These are phyloP conservation scores for Calophaca sinica DNA, from an alignment of 306 rosid genomes.

Conservation along the genomic window DNA sequence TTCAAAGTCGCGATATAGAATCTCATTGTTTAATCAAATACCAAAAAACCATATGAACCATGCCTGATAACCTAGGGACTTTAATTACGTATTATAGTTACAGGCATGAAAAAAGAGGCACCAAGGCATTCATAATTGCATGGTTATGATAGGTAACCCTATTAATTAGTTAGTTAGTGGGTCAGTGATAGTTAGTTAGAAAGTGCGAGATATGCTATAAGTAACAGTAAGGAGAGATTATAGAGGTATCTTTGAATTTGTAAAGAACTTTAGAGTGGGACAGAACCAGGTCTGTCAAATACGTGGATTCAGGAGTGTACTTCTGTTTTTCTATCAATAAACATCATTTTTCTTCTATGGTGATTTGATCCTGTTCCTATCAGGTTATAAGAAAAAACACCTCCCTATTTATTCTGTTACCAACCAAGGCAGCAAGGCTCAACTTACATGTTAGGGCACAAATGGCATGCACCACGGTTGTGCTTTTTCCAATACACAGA, in stretches of 20 bases:
- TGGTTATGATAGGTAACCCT: too few relatives aligned
- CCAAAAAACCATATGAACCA: neutral
- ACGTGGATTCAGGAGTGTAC: too few relatives aligned
- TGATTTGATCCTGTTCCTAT: too few relatives aligned
- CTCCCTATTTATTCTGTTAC: slow-evolving; percentile 1
- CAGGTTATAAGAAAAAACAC: neutral
- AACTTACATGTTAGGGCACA: slow-evolving; percentile 24
- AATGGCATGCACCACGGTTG: slow-evolving; percentile 19
- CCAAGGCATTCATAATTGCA: slow-evolving; percentile 15
- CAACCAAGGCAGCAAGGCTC: slow-evolving; percentile 26
- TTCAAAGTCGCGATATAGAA: slow-evolving; percentile 4
- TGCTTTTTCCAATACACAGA: slow-evolving; percentile 10
- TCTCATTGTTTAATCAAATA: neutral
- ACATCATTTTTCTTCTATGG: too few relatives aligned
- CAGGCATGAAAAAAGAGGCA: slow-evolving; percentile 18
- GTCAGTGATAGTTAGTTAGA: too few relatives aligned
- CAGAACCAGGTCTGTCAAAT: too few relatives aligned
- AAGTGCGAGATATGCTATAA: too few relatives aligned
- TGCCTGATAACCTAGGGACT: neutral
- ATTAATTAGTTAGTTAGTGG: too few relatives aligned
- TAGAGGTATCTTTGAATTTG: too few relatives aligned
- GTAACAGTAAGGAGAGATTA: too few relatives aligned
- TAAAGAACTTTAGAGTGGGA: too few relatives aligned
- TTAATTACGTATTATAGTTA: neutral
- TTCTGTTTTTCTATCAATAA: too few relatives aligned